Percentiles rank a stretch among this genome's conserved stretches.
Evolutionary conservation across 1,284 basidiomycete genomes (phyloP).

Genomic region (Earliella scabrosa): DNA sequence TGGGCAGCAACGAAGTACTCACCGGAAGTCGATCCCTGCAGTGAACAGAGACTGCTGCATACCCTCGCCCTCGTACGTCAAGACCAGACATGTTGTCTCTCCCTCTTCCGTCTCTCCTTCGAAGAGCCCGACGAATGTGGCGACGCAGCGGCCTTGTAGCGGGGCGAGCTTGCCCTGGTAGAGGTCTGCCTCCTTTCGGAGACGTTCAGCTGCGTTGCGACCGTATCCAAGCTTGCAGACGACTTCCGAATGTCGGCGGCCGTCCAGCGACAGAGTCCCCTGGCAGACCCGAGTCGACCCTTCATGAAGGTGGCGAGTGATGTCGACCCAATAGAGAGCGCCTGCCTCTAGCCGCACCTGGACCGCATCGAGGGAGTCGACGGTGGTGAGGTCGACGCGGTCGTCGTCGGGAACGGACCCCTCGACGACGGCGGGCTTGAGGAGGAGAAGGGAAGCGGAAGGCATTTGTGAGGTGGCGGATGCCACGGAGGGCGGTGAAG

Average conservation of each 20-base stretch:
- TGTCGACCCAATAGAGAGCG: conserved; percentile 8
- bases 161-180: conserved; percentile 5
- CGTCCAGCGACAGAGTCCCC: conserved; percentile 9
- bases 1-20: background rate
- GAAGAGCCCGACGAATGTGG: conserved; percentile 12
- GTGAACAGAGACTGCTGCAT: conserved; percentile 8
- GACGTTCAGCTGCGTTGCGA: background rate
- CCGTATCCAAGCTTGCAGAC: conserved; percentile 12
- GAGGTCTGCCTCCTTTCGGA: conserved; percentile 8
- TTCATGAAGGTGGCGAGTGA: conserved; percentile 1
- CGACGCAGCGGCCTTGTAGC: conserved; percentile 7
- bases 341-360: background rate
- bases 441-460: conserved; percentile 9
- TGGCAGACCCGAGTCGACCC: background rate
- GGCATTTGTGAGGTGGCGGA: background rate
- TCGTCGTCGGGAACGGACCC: background rate
- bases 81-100: conserved; percentile 5
- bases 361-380: conserved; percentile 8
- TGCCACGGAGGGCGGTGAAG: conserved; percentile 2
- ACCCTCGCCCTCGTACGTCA: conserved; percentile 7
- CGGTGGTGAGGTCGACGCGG: conserved; percentile 4
- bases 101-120: conserved; percentile 7
- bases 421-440: conserved; percentile 4
- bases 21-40: conserved; percentile 13
- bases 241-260: conserved; percentile 3